phyloP scores from a whole-genome alignment of 2,329 filamentous ascomycete species.

The Paraphaeosphaeria sporulosa region DNA sequence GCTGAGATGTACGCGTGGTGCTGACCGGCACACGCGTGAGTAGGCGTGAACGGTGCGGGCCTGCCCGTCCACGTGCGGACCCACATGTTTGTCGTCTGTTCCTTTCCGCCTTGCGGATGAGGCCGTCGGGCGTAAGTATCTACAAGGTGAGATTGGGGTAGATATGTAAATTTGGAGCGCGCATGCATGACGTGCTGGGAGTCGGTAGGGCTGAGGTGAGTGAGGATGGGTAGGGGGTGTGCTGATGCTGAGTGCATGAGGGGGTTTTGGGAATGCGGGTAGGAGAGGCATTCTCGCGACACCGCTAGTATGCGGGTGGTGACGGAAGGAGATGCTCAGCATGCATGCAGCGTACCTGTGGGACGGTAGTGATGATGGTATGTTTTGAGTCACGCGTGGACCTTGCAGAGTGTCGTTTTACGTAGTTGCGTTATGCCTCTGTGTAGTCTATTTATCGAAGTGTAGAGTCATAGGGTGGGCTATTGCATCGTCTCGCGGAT shows the following conservation, averaged over 20 bases:
- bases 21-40: background rate
- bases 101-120: background rate
- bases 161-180: no score
- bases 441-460: no score
- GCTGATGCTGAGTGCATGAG: conserved; percentile 1
- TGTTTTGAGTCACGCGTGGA: no score
- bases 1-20: conserved; percentile 1
- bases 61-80: conserved; percentile 7
- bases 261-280: background rate
- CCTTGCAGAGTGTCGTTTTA: no score
- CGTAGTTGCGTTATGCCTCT: no score
- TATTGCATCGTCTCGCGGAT: no score
- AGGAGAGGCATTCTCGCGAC: background rate
- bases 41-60: conserved; percentile 1
- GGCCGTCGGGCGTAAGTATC: background rate
- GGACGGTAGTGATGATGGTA: no score
- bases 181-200: background rate
- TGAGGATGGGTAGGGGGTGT: background rate
- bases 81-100: background rate
- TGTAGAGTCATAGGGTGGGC: no score
- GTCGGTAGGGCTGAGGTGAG: no score
- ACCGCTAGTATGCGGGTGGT: background rate
- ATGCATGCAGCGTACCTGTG: no score
- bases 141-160: background rate
- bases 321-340: no score